These are phyloP conservation scores for Verbena officinalis DNA, from an alignment of 257 asterid genomes.

Conservation along the genomic window DNA sequence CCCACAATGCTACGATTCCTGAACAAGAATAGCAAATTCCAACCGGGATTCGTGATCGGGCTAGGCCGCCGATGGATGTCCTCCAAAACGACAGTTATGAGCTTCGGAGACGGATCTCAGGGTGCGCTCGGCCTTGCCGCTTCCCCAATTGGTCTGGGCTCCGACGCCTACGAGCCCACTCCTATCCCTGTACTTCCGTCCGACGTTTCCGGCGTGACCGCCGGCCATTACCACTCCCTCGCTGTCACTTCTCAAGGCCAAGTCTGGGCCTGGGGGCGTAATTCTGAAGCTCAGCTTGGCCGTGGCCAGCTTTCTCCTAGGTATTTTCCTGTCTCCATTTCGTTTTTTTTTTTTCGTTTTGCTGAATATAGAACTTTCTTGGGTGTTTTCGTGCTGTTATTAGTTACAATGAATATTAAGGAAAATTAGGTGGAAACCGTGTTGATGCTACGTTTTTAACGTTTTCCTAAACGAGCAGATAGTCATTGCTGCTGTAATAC, in stretches of 20 bases:
- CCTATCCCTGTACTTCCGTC: conserved; percentile 70
- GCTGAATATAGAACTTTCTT: conserved; percentile 2
- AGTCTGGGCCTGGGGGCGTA: conserved; percentile 97
- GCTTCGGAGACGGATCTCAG: conserved; percentile 93
- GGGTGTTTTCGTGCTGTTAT: background rate
- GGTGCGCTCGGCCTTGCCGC: conserved; percentile 75
- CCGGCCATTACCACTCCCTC: conserved; percentile 95
- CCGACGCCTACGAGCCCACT: conserved; percentile 89
- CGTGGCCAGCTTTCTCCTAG: conserved; percentile 62
- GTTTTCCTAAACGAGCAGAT: background rate
- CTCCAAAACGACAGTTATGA: conserved; percentile 58
- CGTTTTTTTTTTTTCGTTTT: background rate
- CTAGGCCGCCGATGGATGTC: conserved; percentile 60
- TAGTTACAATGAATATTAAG: background rate
- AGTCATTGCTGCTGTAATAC: background rate
- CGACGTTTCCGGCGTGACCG: conserved; percentile 61
- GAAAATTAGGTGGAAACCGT: background rate
- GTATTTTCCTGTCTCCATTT: too few relatives aligned
- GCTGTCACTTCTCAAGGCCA: conserved; percentile 82
- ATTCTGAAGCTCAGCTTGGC: conserved; percentile 76
- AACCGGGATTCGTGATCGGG: conserved; percentile 33
- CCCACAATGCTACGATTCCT: conserved; percentile 34
- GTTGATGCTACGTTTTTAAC: too few relatives aligned
- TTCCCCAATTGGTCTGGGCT: conserved; percentile 50
- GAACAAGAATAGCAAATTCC: conserved; percentile 9